Conservation (phyloP, 148 eudicot genomes). For the Oxyria digyna region DNA sequence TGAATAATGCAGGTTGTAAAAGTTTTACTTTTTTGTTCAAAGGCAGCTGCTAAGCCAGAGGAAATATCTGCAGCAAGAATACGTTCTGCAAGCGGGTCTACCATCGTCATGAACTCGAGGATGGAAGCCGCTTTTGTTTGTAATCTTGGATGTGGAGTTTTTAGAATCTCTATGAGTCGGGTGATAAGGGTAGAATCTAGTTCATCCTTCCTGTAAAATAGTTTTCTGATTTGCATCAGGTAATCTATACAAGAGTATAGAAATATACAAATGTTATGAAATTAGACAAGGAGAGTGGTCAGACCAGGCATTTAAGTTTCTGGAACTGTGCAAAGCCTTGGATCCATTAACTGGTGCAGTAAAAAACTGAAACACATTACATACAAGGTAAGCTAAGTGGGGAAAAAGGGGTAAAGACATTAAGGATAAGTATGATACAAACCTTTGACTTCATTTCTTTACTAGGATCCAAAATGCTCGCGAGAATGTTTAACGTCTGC, state of each 20-base stretch:
- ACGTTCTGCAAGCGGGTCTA: slow-evolving; percentile 27
- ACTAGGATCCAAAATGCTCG: slow-evolving; percentile 63
- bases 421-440: slow-evolving; percentile 8
- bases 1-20: not conserved
- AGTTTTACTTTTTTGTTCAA: slow-evolving; percentile 29
- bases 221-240: not conserved
- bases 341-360: slow-evolving; percentile 52
- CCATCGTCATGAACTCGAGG: slow-evolving; percentile 44
- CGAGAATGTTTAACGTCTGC: slow-evolving; percentile 61
- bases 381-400: not conserved
- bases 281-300: not conserved
- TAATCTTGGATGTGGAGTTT: slow-evolving; percentile 29
- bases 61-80: slow-evolving; percentile 34
- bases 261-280: not conserved
- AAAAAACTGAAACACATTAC: slow-evolving; percentile 35
- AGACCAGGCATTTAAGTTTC: slow-evolving; percentile 21
- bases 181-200: slow-evolving; percentile 35
- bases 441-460: slow-evolving; percentile 68
- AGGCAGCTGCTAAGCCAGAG: slow-evolving; percentile 42
- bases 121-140: slow-evolving; percentile 69
- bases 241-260: not conserved
- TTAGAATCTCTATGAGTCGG: slow-evolving; percentile 44
- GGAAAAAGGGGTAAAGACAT: not conserved
- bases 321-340: slow-evolving; percentile 21
- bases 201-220: slow-evolving; percentile 29